Evolutionary conservation across 768 basidiomycete species (phyloP).

Genomic region (Mycena maculata): DNA sequence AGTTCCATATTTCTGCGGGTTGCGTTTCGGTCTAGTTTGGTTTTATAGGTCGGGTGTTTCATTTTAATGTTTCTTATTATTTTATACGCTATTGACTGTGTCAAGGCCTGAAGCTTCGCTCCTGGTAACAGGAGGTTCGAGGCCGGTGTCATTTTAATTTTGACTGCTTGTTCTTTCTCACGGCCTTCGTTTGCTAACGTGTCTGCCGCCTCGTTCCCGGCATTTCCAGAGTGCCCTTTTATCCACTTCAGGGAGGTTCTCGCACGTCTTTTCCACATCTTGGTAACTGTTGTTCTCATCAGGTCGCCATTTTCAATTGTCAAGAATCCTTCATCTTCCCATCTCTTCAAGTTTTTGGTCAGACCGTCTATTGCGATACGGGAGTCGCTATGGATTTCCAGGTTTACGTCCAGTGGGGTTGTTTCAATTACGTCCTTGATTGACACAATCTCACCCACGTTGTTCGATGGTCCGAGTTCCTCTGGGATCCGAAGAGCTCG

Average conservation of each 20-base stretch:
- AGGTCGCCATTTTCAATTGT: constrained; percentile 7
- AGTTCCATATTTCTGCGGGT: background rate
- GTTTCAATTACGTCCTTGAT: no score
- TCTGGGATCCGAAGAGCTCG: constrained; percentile 30
- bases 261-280: constrained; percentile 4
- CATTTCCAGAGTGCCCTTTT: constrained; percentile 37
- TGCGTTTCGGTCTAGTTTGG: background rate
- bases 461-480: constrained; percentile 27
- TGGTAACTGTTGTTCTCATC: background rate
- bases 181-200: constrained; percentile 34
- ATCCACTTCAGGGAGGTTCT: constrained; percentile 40
- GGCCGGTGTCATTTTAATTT: background rate
- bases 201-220: constrained; percentile 43
- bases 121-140: background rate
- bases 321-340: constrained; percentile 28
- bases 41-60: background rate
- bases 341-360: constrained; percentile 21
- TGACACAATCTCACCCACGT: constrained; percentile 35
- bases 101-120: background rate
- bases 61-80: no score
- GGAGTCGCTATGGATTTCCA: no score
- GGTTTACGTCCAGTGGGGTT: no score
- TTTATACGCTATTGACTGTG: background rate
- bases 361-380: background rate
- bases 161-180: constrained; percentile 2